phyloP scores from a whole-genome alignment of 345 rosid species.

The Rhizophora apiculata region DNA sequence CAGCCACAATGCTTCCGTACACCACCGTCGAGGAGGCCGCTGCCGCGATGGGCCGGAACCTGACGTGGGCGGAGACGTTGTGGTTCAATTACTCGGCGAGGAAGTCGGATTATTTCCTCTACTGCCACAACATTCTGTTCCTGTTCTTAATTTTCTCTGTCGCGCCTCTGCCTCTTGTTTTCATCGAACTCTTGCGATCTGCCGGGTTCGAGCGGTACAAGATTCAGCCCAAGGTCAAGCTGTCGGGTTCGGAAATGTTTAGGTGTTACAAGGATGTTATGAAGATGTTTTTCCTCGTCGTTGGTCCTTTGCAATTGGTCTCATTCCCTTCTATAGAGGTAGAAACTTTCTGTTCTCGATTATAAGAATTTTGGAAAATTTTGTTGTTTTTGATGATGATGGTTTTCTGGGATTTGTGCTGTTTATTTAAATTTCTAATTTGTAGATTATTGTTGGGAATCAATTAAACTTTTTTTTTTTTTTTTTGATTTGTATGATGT shows the following conservation, averaged over 20 bases:
- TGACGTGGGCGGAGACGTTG: constrained; percentile 57
- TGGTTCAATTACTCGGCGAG: constrained; percentile 86
- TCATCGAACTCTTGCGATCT: constrained; percentile 50
- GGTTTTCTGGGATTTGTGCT: neutral
- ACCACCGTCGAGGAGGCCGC: constrained; percentile 58
- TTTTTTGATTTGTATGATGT: neutral
- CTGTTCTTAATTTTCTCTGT: constrained; percentile 64
- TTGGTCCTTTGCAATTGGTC: constrained; percentile 82
- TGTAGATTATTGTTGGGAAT: too few relatives aligned
- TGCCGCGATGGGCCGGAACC: constrained; percentile 64
- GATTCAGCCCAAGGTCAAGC: constrained; percentile 82
- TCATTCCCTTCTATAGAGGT: constrained; percentile 88
- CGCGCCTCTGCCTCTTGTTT: constrained; percentile 65
- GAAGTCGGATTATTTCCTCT: constrained; percentile 79
- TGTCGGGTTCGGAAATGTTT: constrained; percentile 55
- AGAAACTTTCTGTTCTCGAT: neutral
- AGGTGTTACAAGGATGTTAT: constrained; percentile 78
- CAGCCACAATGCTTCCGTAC: constrained; percentile 65
- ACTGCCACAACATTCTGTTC: constrained; percentile 76
- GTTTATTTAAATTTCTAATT: neutral
- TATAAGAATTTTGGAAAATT: neutral
- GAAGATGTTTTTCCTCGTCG: constrained; percentile 63
- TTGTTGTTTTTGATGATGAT: neutral
- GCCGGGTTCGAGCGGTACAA: constrained; percentile 53
- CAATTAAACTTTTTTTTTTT: too few relatives aligned